A percentile compares a stretch with the other conserved stretches of the same genome.
Conservation (phyloP, 257 asterid genomes). For the Solanum paucissectum region DNA sequence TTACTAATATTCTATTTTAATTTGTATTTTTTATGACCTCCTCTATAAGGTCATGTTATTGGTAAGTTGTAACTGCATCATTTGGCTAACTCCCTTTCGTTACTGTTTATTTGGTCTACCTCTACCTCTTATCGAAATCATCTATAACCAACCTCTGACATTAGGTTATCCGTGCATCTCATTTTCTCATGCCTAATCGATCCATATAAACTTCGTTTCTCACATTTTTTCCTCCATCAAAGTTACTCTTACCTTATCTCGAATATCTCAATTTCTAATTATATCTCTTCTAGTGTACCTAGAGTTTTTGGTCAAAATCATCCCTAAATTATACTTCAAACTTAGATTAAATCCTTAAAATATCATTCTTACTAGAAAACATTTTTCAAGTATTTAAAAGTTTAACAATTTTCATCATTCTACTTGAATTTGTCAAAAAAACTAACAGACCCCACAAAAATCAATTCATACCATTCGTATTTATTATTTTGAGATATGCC, state of each 20-base stretch:
- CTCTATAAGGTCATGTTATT: too few relatives aligned
- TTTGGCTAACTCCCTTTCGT: fast-evolving
- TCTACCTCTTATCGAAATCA: background rate
- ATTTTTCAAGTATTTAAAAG: too few relatives aligned
- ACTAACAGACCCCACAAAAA: background rate
- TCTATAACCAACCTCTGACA: background rate
- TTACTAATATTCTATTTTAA: background rate
- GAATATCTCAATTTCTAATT: too few relatives aligned
- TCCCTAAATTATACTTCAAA: too few relatives aligned
- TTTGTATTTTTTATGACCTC: too few relatives aligned
- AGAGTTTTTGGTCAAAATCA: background rate
- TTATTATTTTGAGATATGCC: too few relatives aligned
- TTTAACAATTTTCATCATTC: background rate
- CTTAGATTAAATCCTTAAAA: too few relatives aligned
- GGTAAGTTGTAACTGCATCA: too few relatives aligned
- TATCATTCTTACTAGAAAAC: fast-evolving
- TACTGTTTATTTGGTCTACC: fast-evolving
- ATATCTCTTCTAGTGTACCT: too few relatives aligned
- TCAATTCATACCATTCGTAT: background rate
- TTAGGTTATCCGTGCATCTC: background rate
- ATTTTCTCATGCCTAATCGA: background rate
- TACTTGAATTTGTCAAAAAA: background rate
- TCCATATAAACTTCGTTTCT: background rate
- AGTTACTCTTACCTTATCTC: too few relatives aligned
- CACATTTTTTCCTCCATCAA: background rate